Conservation (phyloP, 352 stramenopile genomes). For the Pythium graminicola region DNA sequence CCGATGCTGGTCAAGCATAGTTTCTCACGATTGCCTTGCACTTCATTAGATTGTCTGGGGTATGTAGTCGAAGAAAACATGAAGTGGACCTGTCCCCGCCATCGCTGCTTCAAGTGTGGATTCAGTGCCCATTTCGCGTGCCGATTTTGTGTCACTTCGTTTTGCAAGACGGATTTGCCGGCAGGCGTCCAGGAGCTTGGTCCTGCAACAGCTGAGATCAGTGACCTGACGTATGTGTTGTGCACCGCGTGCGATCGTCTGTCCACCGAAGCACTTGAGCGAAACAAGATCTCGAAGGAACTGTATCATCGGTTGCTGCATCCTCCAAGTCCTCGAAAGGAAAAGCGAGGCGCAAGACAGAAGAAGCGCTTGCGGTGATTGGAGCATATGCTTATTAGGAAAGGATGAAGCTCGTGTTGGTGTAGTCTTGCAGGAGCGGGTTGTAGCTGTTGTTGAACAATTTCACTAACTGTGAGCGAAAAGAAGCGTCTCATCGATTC, state of each 20-base stretch:
- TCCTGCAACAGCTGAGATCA: constrained; percentile 43
- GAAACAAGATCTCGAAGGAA: constrained; percentile 38
- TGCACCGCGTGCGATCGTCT: constrained; percentile 44
- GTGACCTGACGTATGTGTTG: constrained; percentile 48
- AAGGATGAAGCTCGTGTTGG: constrained; percentile 87
- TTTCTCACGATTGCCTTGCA: background rate
- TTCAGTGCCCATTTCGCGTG: constrained; percentile 49
- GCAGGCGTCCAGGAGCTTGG: constrained; percentile 35
- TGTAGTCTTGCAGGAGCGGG: constrained; percentile 84
- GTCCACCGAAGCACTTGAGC: constrained; percentile 28
- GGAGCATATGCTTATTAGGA: constrained; percentile 32
- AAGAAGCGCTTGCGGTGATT: constrained; percentile 20
- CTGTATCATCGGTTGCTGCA: constrained; percentile 31
- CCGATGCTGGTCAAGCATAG: background rate
- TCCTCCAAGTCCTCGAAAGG: constrained; percentile 11
- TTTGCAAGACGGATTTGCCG: constrained; percentile 58
- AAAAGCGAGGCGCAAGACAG: constrained; percentile 5
- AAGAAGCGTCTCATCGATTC: background rate
- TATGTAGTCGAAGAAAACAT: constrained; percentile 50
- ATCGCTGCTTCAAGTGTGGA: constrained; percentile 59
- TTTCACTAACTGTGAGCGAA: background rate
- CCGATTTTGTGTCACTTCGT: constrained; percentile 69
- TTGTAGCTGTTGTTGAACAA: constrained; percentile 59
- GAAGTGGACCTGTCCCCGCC: constrained; percentile 59
- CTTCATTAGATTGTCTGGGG: constrained; percentile 55